Base-by-base conservation (phyloP, 2,329 filamentous ascomycete genomes). In the Raffaelea arxii region DNA sequence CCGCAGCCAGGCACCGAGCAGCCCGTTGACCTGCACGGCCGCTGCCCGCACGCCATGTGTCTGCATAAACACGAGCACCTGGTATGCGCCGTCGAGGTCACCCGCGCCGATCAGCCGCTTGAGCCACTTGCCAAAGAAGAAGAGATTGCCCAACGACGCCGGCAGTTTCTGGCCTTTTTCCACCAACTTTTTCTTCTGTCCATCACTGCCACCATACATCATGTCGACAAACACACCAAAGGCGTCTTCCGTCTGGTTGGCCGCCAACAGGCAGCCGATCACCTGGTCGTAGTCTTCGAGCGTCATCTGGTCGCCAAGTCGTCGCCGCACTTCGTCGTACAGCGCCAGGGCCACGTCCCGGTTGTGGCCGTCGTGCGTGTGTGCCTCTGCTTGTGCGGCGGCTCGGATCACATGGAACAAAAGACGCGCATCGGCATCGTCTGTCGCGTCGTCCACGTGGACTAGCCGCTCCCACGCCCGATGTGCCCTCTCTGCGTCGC, bases 41-140 rank as follows among this genome's bases (percentile, higher is more conserved):
- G 85, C 79, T 3, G 86, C 80, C 48, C 71, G 70, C 27, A 89
- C 75, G 2, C 80, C 79, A 55, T 76, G 78, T 44, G 75, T 70
- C 54, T 81, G 78, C 84, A 94, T 91, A 52, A 89, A 72, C 14
- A 84, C 75, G 24, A 92, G 69, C 9, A 94, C 86, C 49, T 78
- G 77, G 44, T 77, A 72, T 3, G 87, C 86, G 2, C 82, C 84
- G 47, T 84, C 76, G 14, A 86, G 65, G 53, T 88, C 77, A 2
- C 80, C 80, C 48, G 81, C 77, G 16, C 82, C 82, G 47, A 94
- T 84, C 9, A 94, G 75, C 43, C 84, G 80, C 63, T 91, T 91
- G 58, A 94, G 74, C 90, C 89, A 95, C 56, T 87, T 90, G 27
- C 83, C 85, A 54, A 89, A 84, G 63, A 95, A 86, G 63, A 88